Percentiles rank a stretch among this genome's conserved stretches.
phyloP scores from a whole-genome alignment of 768 basidiomycete genomes.

The Grammothele lineata region DNA sequence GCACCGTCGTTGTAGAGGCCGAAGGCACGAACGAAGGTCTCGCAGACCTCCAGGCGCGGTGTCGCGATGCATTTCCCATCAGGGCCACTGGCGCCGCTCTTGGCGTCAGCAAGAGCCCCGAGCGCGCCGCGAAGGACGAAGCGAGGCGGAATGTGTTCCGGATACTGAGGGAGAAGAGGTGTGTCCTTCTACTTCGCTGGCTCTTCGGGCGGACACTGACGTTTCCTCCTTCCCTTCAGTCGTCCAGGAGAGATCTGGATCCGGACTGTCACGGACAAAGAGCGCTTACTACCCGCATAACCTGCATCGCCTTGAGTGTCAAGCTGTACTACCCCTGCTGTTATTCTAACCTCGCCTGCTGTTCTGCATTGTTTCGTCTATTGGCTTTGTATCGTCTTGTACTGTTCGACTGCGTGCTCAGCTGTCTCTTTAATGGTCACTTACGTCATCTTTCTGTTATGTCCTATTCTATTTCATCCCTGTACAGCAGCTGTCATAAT shows the following conservation, averaged over 20 bases:
- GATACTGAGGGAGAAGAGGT: conserved; percentile 77
- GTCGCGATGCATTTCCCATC: conserved; percentile 66
- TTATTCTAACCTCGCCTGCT: no score
- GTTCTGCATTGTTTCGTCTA: no score
- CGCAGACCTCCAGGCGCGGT: conserved; percentile 70
- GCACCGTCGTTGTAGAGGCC: conserved; percentile 77
- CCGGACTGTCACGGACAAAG: conserved; percentile 60
- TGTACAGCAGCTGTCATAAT: no score
- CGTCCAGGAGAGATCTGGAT: conserved; percentile 76
- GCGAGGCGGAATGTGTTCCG: conserved; percentile 54
- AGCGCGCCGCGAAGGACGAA: conserved; percentile 37
- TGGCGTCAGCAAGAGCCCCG: conserved; percentile 7
- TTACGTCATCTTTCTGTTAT: no score
- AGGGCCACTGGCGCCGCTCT: conserved; percentile 35
- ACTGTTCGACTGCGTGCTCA: no score
- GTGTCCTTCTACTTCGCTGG: conserved; percentile 15
- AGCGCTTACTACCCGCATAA: conserved; percentile 41
- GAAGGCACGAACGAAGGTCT: conserved; percentile 86
- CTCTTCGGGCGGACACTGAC: not conserved
- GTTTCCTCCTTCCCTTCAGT: conserved; percentile 31
- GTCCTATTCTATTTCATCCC: no score
- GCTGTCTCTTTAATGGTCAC: no score
- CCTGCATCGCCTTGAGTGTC: no score
- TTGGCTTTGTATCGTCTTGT: no score
- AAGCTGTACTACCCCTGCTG: no score